A percentile compares a stretch with the other conserved stretches of the same genome.
phyloP scores from a whole-genome alignment of 768 basidiomycete genomes.

The Tremella yokohamensis region DNA sequence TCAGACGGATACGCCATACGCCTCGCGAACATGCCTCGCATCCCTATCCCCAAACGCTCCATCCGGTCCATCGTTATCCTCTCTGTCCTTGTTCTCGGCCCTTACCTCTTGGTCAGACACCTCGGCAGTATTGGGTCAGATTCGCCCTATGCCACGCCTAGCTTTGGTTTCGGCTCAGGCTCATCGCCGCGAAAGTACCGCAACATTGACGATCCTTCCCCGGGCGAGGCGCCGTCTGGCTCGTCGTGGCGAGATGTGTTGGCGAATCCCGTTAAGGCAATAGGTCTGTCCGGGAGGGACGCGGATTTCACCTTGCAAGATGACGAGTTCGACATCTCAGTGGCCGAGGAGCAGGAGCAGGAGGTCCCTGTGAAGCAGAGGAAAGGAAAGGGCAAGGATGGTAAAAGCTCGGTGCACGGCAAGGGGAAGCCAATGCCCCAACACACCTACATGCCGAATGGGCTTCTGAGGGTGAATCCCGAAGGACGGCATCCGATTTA shows the following conservation, averaged over 20 bases:
- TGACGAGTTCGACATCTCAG: not conserved
- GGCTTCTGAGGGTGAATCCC: constrained; percentile 30
- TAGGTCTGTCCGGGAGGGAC: too few relatives aligned
- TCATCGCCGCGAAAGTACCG: too few relatives aligned
- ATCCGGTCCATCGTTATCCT: constrained; percentile 24
- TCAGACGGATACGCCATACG: too few relatives aligned
- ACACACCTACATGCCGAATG: constrained; percentile 31
- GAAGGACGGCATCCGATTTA: constrained; percentile 43
- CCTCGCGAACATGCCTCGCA: constrained; percentile 1
- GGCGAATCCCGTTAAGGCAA: too few relatives aligned
- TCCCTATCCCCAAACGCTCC: constrained; percentile 18
- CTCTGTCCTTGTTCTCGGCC: constrained; percentile 15
- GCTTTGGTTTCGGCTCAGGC: too few relatives aligned
- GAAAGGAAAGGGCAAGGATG: constrained; percentile 2
- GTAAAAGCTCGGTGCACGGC: not conserved
- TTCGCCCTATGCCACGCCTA: too few relatives aligned
- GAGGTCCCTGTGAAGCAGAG: not conserved
- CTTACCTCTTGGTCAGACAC: constrained; percentile 21
- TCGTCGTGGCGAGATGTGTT: too few relatives aligned
- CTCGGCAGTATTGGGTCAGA: not conserved
- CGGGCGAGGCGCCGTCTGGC: too few relatives aligned
- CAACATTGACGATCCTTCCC: too few relatives aligned
- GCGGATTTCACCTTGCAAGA: too few relatives aligned
- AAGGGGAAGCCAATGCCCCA: constrained; percentile 6
- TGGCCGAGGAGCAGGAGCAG: not conserved